phyloP scores from a whole-genome alignment of 2,329 filamentous ascomycete species.

The Rhexocercosporidium sp. region DNA sequence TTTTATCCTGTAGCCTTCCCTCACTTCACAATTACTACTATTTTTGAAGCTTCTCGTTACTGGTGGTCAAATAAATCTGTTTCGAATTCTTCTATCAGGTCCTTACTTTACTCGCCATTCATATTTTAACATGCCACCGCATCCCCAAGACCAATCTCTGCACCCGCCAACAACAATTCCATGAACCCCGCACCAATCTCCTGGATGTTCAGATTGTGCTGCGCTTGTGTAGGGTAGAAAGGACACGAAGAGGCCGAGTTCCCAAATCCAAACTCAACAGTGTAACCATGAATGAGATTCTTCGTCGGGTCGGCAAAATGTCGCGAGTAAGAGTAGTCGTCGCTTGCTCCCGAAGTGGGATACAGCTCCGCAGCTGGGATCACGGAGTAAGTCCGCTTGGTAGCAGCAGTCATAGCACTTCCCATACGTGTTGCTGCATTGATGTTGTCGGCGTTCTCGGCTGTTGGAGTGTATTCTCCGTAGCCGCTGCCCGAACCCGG shows the following conservation, averaged over 20 bases:
- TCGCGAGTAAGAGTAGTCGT: conserved; percentile 54
- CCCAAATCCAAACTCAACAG: conserved; percentile 54
- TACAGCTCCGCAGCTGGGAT: conserved; percentile 51
- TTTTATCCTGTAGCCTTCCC: too few relatives aligned
- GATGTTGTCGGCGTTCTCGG: conserved; percentile 45
- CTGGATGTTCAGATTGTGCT: conserved; percentile 51
- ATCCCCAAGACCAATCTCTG: conserved; percentile 34
- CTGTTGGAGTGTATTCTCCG: conserved; percentile 51
- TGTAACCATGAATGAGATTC: conserved; percentile 50
- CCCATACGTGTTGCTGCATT: conserved; percentile 45
- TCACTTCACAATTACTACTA: too few relatives aligned
- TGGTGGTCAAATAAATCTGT: too few relatives aligned
- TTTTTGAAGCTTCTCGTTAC: too few relatives aligned
- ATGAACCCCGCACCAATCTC: conserved; percentile 55
- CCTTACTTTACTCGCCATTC: not conserved
- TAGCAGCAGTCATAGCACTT: conserved; percentile 47
- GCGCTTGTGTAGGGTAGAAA: conserved; percentile 52
- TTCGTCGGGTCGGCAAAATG: conserved; percentile 46
- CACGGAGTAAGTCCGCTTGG: conserved; percentile 46
- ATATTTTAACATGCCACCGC: conserved; percentile 1
- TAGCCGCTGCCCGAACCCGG: conserved; percentile 45
- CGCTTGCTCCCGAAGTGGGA: conserved; percentile 51
- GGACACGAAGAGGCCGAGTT: conserved; percentile 38
- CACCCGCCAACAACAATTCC: conserved; percentile 48
- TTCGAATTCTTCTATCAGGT: too few relatives aligned